Conservation (phyloP, 768 basidiomycete genomes). For the Suillus paluster region DNA sequence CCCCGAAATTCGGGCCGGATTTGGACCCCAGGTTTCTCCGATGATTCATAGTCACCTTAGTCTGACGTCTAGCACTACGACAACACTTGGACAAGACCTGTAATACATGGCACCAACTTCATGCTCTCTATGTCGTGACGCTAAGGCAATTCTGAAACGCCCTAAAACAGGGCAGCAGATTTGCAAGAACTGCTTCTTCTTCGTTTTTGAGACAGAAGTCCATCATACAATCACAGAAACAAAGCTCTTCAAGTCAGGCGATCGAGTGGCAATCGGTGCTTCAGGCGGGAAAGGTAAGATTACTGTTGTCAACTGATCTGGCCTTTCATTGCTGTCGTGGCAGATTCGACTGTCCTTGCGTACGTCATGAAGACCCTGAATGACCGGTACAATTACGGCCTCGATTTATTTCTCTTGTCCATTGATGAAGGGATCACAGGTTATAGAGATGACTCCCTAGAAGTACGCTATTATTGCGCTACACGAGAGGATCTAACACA, state of each 20-base stretch:
- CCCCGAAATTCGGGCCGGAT: neutral
- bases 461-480: slow-evolving; percentile 51
- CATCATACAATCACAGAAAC: slow-evolving; percentile 93
- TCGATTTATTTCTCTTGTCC: slow-evolving; percentile 89
- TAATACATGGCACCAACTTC: slow-evolving; percentile 73
- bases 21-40: neutral
- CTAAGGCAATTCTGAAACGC: slow-evolving; percentile 87
- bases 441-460: slow-evolving; percentile 95
- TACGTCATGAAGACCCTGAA: slow-evolving; percentile 97
- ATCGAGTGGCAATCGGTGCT: slow-evolving; percentile 95
- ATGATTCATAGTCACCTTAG: no score
- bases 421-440: slow-evolving; percentile 99
- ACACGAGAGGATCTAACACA: neutral
- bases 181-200: slow-evolving; percentile 95
- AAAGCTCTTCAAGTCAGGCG: slow-evolving; percentile 83
- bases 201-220: slow-evolving; percentile 97
- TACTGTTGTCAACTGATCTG: neutral
- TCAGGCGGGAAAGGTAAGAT: slow-evolving; percentile 93
- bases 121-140: slow-evolving; percentile 76
- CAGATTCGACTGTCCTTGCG: slow-evolving; percentile 97
- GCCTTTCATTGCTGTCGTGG: slow-evolving; percentile 6
- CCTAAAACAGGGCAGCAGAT: slow-evolving; percentile 98
- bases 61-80: no score
- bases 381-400: slow-evolving; percentile 89
- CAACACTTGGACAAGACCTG: neutral